A percentile compares a stretch with the other conserved stretches of the same genome.
Conservation (phyloP, 208 protist species). For the Histomonas meleagridis region DNA sequence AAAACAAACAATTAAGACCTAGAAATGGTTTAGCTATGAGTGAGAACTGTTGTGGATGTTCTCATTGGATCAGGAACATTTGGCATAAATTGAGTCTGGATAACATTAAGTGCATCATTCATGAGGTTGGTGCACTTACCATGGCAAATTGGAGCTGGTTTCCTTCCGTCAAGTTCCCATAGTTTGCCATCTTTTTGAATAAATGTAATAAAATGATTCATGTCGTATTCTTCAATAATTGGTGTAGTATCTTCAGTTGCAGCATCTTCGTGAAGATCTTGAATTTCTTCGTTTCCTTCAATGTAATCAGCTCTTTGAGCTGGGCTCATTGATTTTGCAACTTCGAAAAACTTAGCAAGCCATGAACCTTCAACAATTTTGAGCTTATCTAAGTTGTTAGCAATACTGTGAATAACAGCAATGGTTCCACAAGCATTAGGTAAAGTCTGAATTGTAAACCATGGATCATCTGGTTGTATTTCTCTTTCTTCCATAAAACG, state of each 20-base stretch:
- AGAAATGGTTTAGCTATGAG: too few relatives aligned
- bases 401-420: conserved; percentile 41
- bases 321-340: conserved; percentile 28
- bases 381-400: conserved; percentile 39
- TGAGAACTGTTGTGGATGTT: too few relatives aligned
- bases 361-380: neutral
- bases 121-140: conserved; percentile 13
- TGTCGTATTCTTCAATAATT: conserved; percentile 15
- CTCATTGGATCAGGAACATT: neutral
- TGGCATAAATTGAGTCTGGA: neutral
- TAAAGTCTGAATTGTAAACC: conserved; percentile 42
- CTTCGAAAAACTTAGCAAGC: conserved; percentile 9
- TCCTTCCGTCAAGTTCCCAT: conserved; percentile 44
- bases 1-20: too few relatives aligned
- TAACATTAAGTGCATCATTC: neutral
- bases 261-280: conserved; percentile 37
- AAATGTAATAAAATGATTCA: conserved; percentile 45
- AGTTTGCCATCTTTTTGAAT: conserved; percentile 25
- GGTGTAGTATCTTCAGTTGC: conserved; percentile 29
- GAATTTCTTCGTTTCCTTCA: conserved; percentile 18
- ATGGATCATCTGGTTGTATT: neutral
- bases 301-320: conserved; percentile 35
- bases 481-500: neutral
- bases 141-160: conserved; percentile 41
- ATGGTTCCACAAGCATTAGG: conserved; percentile 48